Evolutionary conservation across 2,329 filamentous ascomycete genomes (phyloP).

Genomic region (Epicoccum nigrum): DNA sequence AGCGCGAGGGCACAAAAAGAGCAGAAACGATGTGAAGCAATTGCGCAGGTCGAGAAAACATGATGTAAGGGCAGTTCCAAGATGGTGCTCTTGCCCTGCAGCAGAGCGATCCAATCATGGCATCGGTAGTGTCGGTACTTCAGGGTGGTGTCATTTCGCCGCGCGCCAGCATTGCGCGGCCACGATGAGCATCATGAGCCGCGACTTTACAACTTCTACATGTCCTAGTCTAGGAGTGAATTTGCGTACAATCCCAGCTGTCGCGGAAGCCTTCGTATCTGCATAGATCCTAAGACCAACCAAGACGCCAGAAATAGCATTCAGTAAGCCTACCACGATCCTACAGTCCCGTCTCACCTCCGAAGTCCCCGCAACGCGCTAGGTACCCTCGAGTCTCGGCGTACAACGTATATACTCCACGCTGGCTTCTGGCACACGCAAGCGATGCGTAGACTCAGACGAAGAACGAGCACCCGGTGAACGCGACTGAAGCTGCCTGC

Average conservation of each 20-base stretch:
- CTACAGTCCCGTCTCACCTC: slow-evolving; percentile 17
- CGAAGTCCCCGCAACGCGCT: slow-evolving; percentile 29
- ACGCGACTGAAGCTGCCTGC: slow-evolving; percentile 22
- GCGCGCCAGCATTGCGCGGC: slow-evolving; percentile 25
- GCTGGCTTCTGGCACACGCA: slow-evolving; percentile 37
- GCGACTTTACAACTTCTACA: slow-evolving; percentile 13
- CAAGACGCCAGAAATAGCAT: background rate
- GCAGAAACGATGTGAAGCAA: background rate
- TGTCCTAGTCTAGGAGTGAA: no score
- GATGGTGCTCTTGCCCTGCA: slow-evolving; percentile 1
- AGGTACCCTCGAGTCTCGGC: no score
- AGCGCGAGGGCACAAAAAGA: background rate
- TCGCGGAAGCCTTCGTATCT: background rate
- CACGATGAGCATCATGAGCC: slow-evolving; percentile 21
- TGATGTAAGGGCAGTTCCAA: slow-evolving; percentile 4
- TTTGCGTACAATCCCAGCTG: background rate
- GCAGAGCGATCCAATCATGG: slow-evolving; percentile 4
- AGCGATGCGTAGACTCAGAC: slow-evolving; percentile 41
- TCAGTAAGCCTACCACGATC: background rate
- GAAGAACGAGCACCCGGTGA: slow-evolving; percentile 40
- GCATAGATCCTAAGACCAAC: background rate
- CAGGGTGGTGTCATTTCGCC: slow-evolving; percentile 7
- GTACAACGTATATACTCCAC: slow-evolving; percentile 32
- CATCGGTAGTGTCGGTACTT: slow-evolving; percentile 11
- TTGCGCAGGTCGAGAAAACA: background rate